Base-by-base conservation (phyloP, 2,329 filamentous ascomycete genomes). In the Aspergillus niger region DNA sequence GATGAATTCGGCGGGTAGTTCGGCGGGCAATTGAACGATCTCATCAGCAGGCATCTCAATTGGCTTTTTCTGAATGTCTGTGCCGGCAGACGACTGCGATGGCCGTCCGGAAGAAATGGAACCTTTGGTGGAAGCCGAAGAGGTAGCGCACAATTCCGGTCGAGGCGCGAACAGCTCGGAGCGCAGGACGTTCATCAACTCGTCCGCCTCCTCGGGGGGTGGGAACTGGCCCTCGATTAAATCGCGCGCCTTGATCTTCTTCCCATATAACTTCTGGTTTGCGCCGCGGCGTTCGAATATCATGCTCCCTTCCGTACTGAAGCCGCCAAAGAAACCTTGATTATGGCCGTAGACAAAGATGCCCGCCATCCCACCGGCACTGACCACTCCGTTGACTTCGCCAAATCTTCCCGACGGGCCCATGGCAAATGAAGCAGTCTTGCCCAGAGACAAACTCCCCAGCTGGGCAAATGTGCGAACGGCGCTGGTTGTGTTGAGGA, bases 331-430 rank as follows among this genome's bases (percentile, higher is more conserved):
- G 26, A 98, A 79, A 8, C 95, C 95, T 80, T 97, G 97, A 8
- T 94, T 98, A 81, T 97, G 97, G 75, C 89, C 93, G 82, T 98
- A 99, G 69, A 91, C 90, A 81, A 97, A 98, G 56, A 98, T 89
- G 53, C 90, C 92, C 0, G 92, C 90, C 2, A 97, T 88, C 63
- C 91, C 88, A 80, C 87, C 92, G 65, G 94, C 81, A 65, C 91
- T 96, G 5, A 93, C 92, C 10, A 92, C 92, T 62, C 92, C 93
- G 32, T 92, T 92, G 11, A 94, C 92, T 77, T 99, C 95, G 44
- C 93, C 94, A 76, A 96, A 98, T 67, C 95, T 86, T 47, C 95
- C 95, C 13, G 97, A 86, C 0, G 94, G 93, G 0, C 95, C 95
- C 5, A 93, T 92, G 13, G 95, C 95, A 68, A 98, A 88, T 1